Evolutionary conservation across 805 yeast genomes (phyloP).

Genomic region (Komagataella kurtzmanii): DNA sequence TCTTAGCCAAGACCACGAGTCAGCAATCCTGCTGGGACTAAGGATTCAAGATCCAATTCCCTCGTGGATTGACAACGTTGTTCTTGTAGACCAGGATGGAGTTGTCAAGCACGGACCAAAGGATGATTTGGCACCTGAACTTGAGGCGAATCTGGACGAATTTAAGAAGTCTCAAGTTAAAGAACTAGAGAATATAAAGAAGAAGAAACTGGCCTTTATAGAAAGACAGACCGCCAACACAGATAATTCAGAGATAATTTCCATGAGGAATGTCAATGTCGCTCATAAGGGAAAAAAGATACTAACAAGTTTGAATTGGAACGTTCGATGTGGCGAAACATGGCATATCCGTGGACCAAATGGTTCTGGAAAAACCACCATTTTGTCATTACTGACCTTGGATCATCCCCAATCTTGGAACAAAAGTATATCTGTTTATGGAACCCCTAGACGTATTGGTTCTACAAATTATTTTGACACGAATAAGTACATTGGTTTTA

Average conservation of each 20-base stretch:
- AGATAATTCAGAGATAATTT: constrained; percentile 17
- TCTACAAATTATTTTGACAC: constrained; percentile 62
- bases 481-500: constrained; percentile 67
- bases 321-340: constrained; percentile 53
- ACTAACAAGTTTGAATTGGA: constrained; percentile 50
- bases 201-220: constrained; percentile 1
- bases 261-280: constrained; percentile 51
- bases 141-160: constrained; percentile 5
- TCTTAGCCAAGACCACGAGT: constrained; percentile 16
- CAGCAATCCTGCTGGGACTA: constrained; percentile 51
- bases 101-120: constrained; percentile 34
- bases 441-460: constrained; percentile 63
- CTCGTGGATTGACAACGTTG: constrained; percentile 65
- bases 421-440: constrained; percentile 46
- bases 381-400: constrained; percentile 72
- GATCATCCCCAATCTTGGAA: constrained; percentile 98
- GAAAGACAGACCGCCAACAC: background rate
- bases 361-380: constrained; percentile 89
- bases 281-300: constrained; percentile 51
- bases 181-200: constrained; percentile 4
- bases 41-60: constrained; percentile 70
- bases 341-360: constrained; percentile 88
- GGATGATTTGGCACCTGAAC: constrained; percentile 11
- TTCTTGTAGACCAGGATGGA: constrained; percentile 44
- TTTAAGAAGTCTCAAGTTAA: constrained; percentile 3